Evolutionary conservation across 768 basidiomycete genomes (phyloP).

Genomic region (Xerocomellus dryophilus): DNA sequence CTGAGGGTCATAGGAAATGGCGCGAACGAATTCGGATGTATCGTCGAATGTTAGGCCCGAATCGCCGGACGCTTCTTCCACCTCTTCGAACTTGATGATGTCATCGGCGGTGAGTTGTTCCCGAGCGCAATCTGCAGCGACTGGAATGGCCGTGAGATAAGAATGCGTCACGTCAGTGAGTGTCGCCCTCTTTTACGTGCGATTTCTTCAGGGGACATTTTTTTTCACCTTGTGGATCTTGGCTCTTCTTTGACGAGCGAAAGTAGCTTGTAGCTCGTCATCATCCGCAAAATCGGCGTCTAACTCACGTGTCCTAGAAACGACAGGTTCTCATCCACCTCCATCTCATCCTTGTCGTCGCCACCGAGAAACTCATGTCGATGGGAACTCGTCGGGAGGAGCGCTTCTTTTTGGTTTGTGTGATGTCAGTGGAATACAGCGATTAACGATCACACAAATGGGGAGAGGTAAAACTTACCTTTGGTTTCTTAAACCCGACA

Average conservation of each 20-base stretch:
- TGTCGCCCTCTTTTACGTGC: slow-evolving; percentile 62
- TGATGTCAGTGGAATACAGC: not conserved
- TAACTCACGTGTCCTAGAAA: slow-evolving; percentile 67
- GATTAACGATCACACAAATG: not conserved
- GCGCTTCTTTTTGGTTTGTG: slow-evolving; percentile 90
- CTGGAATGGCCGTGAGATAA: slow-evolving; percentile 35
- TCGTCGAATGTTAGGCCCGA: slow-evolving; percentile 86
- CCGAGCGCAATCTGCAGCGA: slow-evolving; percentile 57
- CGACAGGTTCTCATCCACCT: slow-evolving; percentile 72
- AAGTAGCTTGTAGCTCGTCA: slow-evolving; percentile 92
- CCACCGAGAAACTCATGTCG: slow-evolving; percentile 34
- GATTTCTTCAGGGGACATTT: slow-evolving; percentile 73
- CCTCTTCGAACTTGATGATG: slow-evolving; percentile 46
- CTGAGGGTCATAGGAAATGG: slow-evolving; percentile 65
- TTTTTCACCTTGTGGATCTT: slow-evolving; percentile 77
- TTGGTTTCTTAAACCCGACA: slow-evolving; percentile 91
- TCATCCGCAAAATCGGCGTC: slow-evolving; percentile 95
- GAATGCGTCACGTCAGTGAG: not conserved
- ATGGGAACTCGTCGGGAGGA: slow-evolving; percentile 56
- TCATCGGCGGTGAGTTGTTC: slow-evolving; percentile 45
- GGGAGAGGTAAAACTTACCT: slow-evolving; percentile 43
- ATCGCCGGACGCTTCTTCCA: slow-evolving; percentile 36
- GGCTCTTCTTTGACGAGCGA: slow-evolving; percentile 81
- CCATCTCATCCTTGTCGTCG: slow-evolving; percentile 49
- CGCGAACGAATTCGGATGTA: slow-evolving; percentile 93